Percentiles rank a stretch among this genome's conserved stretches.
phyloP scores from a whole-genome alignment of 2,329 filamentous ascomycete species.

The Fusarium nurragi region DNA sequence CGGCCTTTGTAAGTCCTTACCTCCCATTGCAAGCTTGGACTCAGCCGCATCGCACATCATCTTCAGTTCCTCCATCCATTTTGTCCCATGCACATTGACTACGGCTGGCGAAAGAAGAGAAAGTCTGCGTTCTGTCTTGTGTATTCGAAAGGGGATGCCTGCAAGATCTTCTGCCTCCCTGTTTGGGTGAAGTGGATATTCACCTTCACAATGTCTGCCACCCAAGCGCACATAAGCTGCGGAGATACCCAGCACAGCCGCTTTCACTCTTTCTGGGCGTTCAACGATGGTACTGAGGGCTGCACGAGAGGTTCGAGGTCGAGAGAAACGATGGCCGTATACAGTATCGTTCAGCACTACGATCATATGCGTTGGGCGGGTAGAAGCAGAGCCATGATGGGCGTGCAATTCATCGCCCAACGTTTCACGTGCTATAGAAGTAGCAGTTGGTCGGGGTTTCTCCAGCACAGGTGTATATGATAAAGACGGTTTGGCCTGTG shows the following conservation, averaged over 20 bases:
- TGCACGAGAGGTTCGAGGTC: slow-evolving; percentile 78
- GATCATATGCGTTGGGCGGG: slow-evolving; percentile 68
- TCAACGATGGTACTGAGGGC: slow-evolving; percentile 87
- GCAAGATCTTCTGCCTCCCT: slow-evolving; percentile 64
- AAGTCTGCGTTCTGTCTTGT: slow-evolving; percentile 78
- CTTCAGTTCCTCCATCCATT: slow-evolving; percentile 94
- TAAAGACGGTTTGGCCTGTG: slow-evolving; percentile 51
- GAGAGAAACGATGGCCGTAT: slow-evolving; percentile 91
- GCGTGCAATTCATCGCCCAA: slow-evolving; percentile 75
- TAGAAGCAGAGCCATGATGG: slow-evolving; percentile 61
- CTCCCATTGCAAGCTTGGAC: slow-evolving; percentile 77
- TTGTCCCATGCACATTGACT: slow-evolving; percentile 87
- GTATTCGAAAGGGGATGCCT: slow-evolving; percentile 81
- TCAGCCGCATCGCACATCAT: slow-evolving; percentile 85
- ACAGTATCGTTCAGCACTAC: slow-evolving; percentile 93
- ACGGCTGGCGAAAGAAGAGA: slow-evolving; percentile 79
- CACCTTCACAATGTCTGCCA: slow-evolving; percentile 77
- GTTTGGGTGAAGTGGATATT: slow-evolving; percentile 72
- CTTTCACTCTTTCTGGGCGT: slow-evolving; percentile 88
- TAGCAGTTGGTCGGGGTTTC: slow-evolving; percentile 57
- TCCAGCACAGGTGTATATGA: slow-evolving; percentile 46
- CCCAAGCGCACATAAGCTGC: slow-evolving; percentile 92
- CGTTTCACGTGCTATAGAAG: slow-evolving; percentile 71
- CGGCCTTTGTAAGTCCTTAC: slow-evolving; percentile 79
- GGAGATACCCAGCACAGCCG: slow-evolving; percentile 82